Evolutionary conservation across 2,329 filamentous ascomycete species (phyloP).

Genomic region (Ceratocystis huliohia): DNA sequence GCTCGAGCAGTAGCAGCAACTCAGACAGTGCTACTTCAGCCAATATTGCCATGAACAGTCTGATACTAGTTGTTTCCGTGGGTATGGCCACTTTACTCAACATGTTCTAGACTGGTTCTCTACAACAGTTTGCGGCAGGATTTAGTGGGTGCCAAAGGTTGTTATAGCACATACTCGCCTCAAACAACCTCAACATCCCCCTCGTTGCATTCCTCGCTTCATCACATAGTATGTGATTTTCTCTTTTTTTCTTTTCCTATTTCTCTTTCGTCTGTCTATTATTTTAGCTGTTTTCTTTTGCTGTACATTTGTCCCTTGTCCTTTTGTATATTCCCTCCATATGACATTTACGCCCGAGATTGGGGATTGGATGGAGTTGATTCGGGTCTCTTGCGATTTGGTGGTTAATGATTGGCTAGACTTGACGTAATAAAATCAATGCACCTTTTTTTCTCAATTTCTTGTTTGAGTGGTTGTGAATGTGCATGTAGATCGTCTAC

Average conservation of each 20-base stretch:
- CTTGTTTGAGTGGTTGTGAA: no score
- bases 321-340: not conserved
- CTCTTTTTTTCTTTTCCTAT: not conserved
- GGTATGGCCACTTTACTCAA: slow-evolving; percentile 1
- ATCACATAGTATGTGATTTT: not conserved
- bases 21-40: not conserved
- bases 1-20: not conserved
- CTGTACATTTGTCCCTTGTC: not conserved
- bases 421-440: not conserved
- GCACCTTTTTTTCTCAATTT: not conserved
- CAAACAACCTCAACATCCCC: not conserved
- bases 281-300: not conserved
- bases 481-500: no score
- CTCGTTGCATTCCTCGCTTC: not conserved
- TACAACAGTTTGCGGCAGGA: no score
- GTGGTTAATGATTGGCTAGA: not conserved
- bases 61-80: slow-evolving; percentile 7
- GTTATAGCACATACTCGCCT: not conserved
- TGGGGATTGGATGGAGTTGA: not conserved
- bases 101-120: not conserved
- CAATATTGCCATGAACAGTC: not conserved
- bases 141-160: no score
- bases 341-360: no score
- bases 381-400: not conserved
- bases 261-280: not conserved